Base-by-base conservation (phyloP, 129 eudicot species). In the Tagetes erecta region DNA sequence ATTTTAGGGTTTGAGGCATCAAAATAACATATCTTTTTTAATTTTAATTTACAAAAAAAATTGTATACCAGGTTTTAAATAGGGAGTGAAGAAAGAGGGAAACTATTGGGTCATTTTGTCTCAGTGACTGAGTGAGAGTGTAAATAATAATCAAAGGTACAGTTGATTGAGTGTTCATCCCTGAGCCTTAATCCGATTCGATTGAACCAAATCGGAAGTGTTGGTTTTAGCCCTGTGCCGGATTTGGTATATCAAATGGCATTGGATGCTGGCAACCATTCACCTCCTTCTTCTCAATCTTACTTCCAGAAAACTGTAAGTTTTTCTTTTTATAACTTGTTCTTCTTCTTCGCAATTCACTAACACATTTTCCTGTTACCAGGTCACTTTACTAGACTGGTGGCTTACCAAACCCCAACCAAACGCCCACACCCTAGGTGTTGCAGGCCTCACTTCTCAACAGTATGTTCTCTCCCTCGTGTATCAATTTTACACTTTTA, bases 331-430 rank as follows among this genome's bases (percentile, higher is more conserved):
- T 40, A 4, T 7, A n/a, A 39, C 71, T 10, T 27, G 8, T 50
- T 72, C 14, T 31, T 53, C 5, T 1, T 34, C 41, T 20, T 73
- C 51, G 65, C 42, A 33, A 27, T 35, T 42, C 46, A 50, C 8
- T 37, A 6, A 39, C 57, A 38, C 13, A 8, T 57, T 62, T 33
- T 2, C 9, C 47, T 8, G 37, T 34, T 34, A 1, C 4, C 84
- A 89, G 96, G 84, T 87, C 1, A 59, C 79, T 33, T 80, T 90
- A 83, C 49, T 47, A 38, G 86, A 85, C 37, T 90, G 96, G 96
- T 90, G 96, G 92, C 80, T 90, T 39, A 73, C 84, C 68, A 79
- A 78, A 75, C 78, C 84, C 41, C 78, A 72, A 53, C 47, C 73
- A 9, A 82, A 80, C 31, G 72, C 27, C 11, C 70, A 74, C 35